A percentile compares a stretch with the other conserved stretches of the same genome.
Conservation (phyloP, 225 moss, liverwort and hornwort genomes). For the Rhytidiadelphus loreus region DNA sequence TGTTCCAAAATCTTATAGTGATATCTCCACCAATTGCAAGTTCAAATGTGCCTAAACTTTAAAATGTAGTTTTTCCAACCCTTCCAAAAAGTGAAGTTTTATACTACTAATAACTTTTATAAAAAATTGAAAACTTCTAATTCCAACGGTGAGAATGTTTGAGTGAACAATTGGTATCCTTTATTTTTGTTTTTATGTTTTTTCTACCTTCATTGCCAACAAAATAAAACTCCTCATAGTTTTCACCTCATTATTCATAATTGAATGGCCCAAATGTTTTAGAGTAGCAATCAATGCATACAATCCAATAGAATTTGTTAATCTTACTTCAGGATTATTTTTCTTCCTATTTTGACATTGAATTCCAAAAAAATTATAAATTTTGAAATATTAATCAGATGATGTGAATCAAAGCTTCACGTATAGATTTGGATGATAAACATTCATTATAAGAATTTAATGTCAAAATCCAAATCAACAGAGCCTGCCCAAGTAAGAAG, state of each 20-base stretch:
- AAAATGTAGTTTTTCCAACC: not conserved
- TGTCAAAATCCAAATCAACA: not conserved
- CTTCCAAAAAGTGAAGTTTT: not conserved
- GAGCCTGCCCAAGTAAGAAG: not conserved
- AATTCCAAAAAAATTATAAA: not conserved
- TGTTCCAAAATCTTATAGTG: accelerated
- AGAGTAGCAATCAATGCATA: not conserved
- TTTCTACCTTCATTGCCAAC: not conserved
- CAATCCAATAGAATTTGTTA: not conserved
- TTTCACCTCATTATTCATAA: not conserved
- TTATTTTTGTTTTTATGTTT: not conserved
- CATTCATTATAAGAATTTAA: not conserved
- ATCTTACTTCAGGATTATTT: accelerated
- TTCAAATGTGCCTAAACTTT: not conserved
- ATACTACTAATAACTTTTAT: accelerated
- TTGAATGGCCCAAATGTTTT: not conserved
- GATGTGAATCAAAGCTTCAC: not conserved
- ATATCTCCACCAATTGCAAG: accelerated
- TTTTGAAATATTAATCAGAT: not conserved
- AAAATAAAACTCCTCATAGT: not conserved
- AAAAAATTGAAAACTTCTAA: not conserved
- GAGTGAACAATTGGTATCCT: accelerated
- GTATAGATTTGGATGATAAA: not conserved
- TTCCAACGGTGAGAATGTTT: no score
- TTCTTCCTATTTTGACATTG: not conserved